Conservation (phyloP, 1,139 yeast genomes). For the Yamadazyma siamensis region DNA sequence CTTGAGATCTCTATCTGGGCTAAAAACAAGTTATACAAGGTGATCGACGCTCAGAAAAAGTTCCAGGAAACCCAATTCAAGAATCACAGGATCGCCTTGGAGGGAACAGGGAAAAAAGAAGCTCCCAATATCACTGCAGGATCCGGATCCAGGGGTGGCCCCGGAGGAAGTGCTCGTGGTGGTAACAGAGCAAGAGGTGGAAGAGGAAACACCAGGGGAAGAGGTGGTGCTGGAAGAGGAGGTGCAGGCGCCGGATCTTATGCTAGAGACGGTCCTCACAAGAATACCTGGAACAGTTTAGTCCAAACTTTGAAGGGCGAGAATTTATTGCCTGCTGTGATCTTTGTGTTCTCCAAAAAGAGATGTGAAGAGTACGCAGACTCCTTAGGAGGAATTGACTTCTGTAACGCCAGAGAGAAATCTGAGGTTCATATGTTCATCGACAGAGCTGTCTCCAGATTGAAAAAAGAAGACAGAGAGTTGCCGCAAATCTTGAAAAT, state of each 20-base stretch:
- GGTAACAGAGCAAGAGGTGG: slow-evolving; percentile 25
- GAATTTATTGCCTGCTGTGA: slow-evolving; percentile 80
- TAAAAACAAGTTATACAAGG: slow-evolving; percentile 58
- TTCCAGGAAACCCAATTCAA: slow-evolving; percentile 65
- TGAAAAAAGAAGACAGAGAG: slow-evolving; percentile 88
- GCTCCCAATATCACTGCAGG: slow-evolving; percentile 41
- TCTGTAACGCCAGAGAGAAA: slow-evolving; percentile 78
- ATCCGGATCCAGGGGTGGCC: slow-evolving; percentile 42
- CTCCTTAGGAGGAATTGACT: slow-evolving; percentile 68
- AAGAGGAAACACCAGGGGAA: slow-evolving; percentile 24
- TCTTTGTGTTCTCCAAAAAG: slow-evolving; percentile 90
- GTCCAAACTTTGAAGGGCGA: slow-evolving; percentile 69
- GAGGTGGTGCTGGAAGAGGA: slow-evolving; percentile 14
- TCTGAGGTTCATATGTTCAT: slow-evolving; percentile 92
- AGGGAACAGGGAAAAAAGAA: slow-evolving; percentile 29
- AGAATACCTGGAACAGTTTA: slow-evolving; percentile 72
- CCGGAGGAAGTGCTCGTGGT: slow-evolving; percentile 45
- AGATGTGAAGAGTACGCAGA: slow-evolving; percentile 92
- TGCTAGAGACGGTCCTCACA: slow-evolving; percentile 67
- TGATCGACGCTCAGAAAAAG: slow-evolving; percentile 69
- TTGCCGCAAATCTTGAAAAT: slow-evolving; percentile 85
- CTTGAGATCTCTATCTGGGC: slow-evolving; percentile 86
- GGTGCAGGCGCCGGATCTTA: slow-evolving; percentile 21
- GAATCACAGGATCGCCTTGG: slow-evolving; percentile 54
- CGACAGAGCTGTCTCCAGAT: slow-evolving; percentile 81